Base-by-base conservation (phyloP, 2,329 filamentous ascomycete genomes). In the Monilinia aucupariae region DNA sequence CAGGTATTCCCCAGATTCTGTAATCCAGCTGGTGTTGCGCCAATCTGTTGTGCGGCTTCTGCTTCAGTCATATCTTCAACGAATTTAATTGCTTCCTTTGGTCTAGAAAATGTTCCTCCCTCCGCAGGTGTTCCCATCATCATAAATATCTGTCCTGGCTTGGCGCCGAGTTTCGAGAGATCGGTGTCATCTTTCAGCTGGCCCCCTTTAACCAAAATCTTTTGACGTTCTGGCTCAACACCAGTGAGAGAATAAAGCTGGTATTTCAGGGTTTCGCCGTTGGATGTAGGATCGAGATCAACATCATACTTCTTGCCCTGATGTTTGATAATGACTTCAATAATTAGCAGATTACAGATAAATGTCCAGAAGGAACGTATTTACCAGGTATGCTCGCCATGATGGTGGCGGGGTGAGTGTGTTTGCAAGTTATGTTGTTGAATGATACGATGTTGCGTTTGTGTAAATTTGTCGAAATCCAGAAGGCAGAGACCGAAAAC, bases 1-100 rank as follows among this genome's bases (percentile, higher is more conserved):
- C 94, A 99, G 4, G 96, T 99, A 77, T 99, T 99, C 70, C 96
- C 94, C 65, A 97, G 80, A 73, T 99, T 99, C 74, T 89, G 84
- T 66, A 99, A 79, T 53, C 94, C 94, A 63, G 92, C 89, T 1
- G 96, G 94, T 52, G 84, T 93, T 54, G 92, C 92, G 64, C 91
- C 92, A 64, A 88, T 88, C 74, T 89, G 85, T 75, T 87, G 86
- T 27, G 94, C 93, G 59, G 87, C 85, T 76, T 97, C 93, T 37
- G 92, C 92, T 74, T 96, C 92, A 32, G 91, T 96, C 93, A 99
- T 97, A 75, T 99, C 94, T 77, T 99, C 94, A 67, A 96, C 78
- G 71, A 99, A 99, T 76, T 90, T 94, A 72, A 92, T 82, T 69
- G 84, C 82, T 73, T 96, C 88, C 73, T 88, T 90, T 39, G 94